Percentiles rank a stretch among this genome's conserved stretches.
Conservation (phyloP, 371 early-diverging fungal species). For the Coemansia sp. region DNA sequence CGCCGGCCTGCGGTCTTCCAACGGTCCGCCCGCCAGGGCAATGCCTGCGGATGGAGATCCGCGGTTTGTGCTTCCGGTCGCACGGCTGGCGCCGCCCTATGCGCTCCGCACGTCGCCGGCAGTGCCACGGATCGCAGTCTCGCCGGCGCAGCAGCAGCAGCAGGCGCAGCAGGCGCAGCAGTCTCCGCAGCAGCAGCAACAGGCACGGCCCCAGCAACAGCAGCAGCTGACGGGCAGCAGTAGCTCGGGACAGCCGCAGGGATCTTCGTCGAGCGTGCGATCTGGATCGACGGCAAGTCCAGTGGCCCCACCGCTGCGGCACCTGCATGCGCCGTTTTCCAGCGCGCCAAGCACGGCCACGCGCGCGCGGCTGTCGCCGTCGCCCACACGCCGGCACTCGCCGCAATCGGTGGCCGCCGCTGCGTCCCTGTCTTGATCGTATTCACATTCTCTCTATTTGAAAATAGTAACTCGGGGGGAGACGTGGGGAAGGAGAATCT, state of each 20-base stretch:
- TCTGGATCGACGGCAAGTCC: conserved; percentile 10
- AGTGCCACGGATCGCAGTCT: neutral
- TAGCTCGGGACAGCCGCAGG: neutral
- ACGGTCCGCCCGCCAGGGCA: too few relatives aligned
- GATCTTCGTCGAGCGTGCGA: conserved; percentile 2
- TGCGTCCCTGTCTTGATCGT: neutral
- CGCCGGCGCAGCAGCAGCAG: neutral
- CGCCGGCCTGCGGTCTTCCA: conserved; percentile 4
- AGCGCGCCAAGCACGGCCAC: conserved; percentile 12
- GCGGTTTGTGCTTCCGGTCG: conserved; percentile 32
- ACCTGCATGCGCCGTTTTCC: neutral
- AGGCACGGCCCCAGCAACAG: neutral
- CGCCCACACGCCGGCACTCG: neutral
- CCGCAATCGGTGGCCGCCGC: neutral
- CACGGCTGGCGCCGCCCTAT: conserved; percentile 17
- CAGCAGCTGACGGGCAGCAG: neutral
- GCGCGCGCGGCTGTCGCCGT: neutral
- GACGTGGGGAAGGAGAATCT: too few relatives aligned
- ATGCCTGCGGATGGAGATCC: conserved; percentile 2
- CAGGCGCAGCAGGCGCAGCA: neutral
- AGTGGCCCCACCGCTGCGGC: conserved; percentile 1
- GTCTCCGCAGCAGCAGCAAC: neutral
- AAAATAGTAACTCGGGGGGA: too few relatives aligned
- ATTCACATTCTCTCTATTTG: neutral
- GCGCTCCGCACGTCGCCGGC: neutral